A percentile compares a stretch with the other conserved stretches of the same genome.
These are phyloP conservation scores for Candida railenensis DNA, from an alignment of 805 yeast genomes.

Conservation along the genomic window DNA sequence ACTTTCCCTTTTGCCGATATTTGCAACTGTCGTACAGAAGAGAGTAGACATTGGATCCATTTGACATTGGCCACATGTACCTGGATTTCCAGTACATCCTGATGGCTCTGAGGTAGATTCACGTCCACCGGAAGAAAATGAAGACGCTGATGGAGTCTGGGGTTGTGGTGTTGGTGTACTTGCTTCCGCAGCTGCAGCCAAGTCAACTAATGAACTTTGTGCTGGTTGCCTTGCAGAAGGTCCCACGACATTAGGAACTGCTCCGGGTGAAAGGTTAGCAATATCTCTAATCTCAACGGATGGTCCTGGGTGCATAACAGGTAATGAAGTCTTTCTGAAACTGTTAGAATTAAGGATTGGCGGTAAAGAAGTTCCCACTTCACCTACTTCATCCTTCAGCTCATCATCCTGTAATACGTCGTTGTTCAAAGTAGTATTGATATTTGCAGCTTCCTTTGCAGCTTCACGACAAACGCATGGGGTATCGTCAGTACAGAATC, in stretches of 20 bases:
- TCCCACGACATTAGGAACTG: slow-evolving; percentile 33
- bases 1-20: slow-evolving; percentile 28
- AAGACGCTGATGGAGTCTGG: slow-evolving; percentile 12
- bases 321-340: slow-evolving; percentile 42
- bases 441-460: slow-evolving; percentile 48
- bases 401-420: slow-evolving; percentile 10
- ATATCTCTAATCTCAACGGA: slow-evolving; percentile 50
- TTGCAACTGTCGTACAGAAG: slow-evolving; percentile 84
- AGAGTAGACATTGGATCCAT: slow-evolving; percentile 83
- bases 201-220: slow-evolving; percentile 3
- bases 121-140: too few species aligned
- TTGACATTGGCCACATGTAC: slow-evolving; percentile 81
- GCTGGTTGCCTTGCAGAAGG: slow-evolving; percentile 14
- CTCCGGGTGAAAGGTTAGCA: slow-evolving; percentile 38
- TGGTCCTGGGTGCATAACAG: slow-evolving; percentile 66
- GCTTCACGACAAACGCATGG: slow-evolving; percentile 91
- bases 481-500: slow-evolving; percentile 89
- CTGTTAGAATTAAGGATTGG: slow-evolving; percentile 31
- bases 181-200: slow-evolving; percentile 10
- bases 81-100: slow-evolving; percentile 85
- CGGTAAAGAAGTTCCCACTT: slow-evolving; percentile 36
- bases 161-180: slow-evolving; percentile 11
- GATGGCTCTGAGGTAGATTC: slow-evolving; percentile 18
- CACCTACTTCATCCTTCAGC: slow-evolving; percentile 27
- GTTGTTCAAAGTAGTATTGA: slow-evolving; percentile 25